A percentile compares a stretch with the other conserved stretches of the same genome.
phyloP scores from a whole-genome alignment of 176 grass and related monocot species.

The Ensete ventricosum region DNA sequence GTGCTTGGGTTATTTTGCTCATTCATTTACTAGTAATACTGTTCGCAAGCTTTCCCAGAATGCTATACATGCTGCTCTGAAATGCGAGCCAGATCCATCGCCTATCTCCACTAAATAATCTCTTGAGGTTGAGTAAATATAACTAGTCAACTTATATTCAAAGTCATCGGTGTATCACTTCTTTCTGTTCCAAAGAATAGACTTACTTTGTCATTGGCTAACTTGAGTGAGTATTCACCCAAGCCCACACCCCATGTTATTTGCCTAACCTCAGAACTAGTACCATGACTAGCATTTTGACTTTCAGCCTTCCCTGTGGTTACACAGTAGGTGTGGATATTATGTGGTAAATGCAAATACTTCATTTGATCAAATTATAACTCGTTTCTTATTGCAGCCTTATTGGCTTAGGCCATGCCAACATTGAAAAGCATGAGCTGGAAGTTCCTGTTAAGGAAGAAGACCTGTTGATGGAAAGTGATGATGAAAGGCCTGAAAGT shows the following conservation, averaged over 20 bases:
- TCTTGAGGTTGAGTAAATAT: too few relatives aligned
- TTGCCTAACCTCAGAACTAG: neutral
- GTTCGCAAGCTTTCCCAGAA: neutral
- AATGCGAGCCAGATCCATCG: too few relatives aligned
- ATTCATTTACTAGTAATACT: neutral
- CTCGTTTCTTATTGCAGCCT: constrained; percentile 24
- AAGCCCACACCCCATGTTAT: neutral
- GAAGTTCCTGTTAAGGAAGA: constrained; percentile 42
- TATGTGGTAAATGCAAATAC: neutral
- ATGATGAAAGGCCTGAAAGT: constrained; percentile 74
- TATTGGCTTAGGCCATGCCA: constrained; percentile 44
- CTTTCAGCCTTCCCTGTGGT: neutral
- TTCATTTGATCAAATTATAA: neutral
- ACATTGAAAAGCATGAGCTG: constrained; percentile 40
- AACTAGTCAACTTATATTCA: too few relatives aligned
- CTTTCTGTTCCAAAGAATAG: too few relatives aligned
- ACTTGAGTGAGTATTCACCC: neutral
- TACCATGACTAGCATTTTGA: neutral
- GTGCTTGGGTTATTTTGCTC: neutral
- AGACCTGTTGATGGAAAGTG: constrained; percentile 53
- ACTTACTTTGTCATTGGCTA: neutral
- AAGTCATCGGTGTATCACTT: too few relatives aligned
- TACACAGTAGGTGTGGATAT: neutral
- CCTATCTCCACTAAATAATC: too few relatives aligned
- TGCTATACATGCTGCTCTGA: neutral